phyloP scores from a whole-genome alignment of 129 eudicot species.

The Flaveria bidentis region DNA sequence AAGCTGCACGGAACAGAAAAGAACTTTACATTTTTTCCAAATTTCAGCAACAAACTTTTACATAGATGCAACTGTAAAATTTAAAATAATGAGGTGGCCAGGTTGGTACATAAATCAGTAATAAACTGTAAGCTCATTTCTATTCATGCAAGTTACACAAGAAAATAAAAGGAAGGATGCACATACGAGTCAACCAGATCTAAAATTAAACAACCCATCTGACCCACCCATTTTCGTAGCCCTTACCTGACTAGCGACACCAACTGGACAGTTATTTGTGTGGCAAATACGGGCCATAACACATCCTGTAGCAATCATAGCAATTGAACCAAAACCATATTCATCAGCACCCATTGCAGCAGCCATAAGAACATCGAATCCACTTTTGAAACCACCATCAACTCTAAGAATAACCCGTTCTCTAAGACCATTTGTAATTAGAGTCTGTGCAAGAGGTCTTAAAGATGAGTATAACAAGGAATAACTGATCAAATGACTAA shows the following conservation, averaged over 20 bases:
- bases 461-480: constrained; percentile 1
- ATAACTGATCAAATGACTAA: constrained; percentile 2
- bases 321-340: constrained; percentile 96
- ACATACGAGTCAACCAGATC: background rate
- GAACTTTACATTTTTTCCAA: background rate
- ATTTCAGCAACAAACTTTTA: background rate
- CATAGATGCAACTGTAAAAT: background rate
- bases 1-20: background rate
- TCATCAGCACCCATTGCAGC: constrained; percentile 99
- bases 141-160: background rate
- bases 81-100: background rate
- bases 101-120: background rate
- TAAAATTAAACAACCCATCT: background rate
- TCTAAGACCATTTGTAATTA: constrained; percentile 85
- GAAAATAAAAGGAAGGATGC: background rate
- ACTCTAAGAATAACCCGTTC: constrained; percentile 97
- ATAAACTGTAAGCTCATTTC: background rate
- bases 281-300: constrained; percentile 99
- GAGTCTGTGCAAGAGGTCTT: constrained; percentile 53
- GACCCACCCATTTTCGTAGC: background rate
- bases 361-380: constrained; percentile 97
- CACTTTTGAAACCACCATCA: constrained; percentile 99
- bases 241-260: constrained; percentile 98
- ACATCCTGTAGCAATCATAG: constrained; percentile 99
- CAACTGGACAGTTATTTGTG: constrained; percentile 98